Evolutionary conservation across 148 eudicot species (phyloP), one percentile per base, ranked within the genome.

Genomic region (Vaccinium vitisidaea): DNA sequence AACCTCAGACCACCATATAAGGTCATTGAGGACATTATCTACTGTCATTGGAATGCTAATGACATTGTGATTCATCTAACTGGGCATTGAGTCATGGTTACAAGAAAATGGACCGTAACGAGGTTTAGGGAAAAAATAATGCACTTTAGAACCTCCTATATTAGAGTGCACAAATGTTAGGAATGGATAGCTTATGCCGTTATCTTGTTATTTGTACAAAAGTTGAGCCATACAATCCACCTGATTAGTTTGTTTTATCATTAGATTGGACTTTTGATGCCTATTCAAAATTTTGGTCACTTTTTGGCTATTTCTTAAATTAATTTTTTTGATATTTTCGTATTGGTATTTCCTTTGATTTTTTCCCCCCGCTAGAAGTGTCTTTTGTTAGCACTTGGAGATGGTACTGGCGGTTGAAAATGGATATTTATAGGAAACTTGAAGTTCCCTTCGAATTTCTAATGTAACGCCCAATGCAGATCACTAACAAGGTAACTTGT

Each of bases 21-120:
- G 9, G 69, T 63, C 27, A 6, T 6, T 63, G 9, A 6, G 69
- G 69, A 63, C 11, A n/a, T n/a, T n/a, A 21, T 1, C 27, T 63
- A n/a, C 9, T 7, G 69, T 63, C 69, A n/a, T 63, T 61, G 25
- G 69, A 61, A 61, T 61, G 27, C 27, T n/a, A 21, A 61, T 21
- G 69, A 61, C 69, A n/a, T n/a, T 63, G 27, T 63, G 69, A 63
- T 63, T n/a, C 69, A n/a, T 63, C 69, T 63, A 63, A 63, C 8
- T 63, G 69, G 30, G 10, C 69, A 21, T 63, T 63, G 69, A n/a
- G 27, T 63, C 27, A 21, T 63, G 69, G 69, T 63, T 56, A 56
- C 21, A 5, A 56, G n/a, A 59, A 59, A 19, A 59, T 19, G 9
- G 65, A 65, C 25, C 11, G 1, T 65, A n/a, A 23, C 10, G 32